Evolutionary conservation across 371 early-diverging fungal species (phyloP).

Genomic region (Mortierella sp.): DNA sequence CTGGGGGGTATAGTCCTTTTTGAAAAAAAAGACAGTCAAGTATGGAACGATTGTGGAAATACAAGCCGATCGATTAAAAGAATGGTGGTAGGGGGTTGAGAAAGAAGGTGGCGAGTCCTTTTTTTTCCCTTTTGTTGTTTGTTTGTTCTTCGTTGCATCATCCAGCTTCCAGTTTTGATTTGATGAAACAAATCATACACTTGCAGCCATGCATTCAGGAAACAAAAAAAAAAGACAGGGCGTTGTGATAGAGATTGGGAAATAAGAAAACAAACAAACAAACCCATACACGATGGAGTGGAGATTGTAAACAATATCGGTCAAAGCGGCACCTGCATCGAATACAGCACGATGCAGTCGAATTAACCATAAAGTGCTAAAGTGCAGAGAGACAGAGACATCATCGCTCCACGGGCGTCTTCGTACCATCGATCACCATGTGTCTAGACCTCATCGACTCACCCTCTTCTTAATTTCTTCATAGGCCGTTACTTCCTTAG

Average conservation of each 20-base stretch:
- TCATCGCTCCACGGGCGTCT: too few relatives aligned
- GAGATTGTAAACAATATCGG: neutral
- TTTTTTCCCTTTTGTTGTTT: neutral
- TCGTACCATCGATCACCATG: too few relatives aligned
- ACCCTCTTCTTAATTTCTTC: neutral
- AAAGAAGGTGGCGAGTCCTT: neutral
- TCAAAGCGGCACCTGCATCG: neutral
- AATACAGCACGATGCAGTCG: too few relatives aligned
- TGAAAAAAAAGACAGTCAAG: too few relatives aligned
- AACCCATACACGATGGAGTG: too few relatives aligned
- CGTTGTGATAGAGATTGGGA: too few relatives aligned
- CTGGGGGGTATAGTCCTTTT: neutral
- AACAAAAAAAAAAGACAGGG: neutral
- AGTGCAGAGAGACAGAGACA: too few relatives aligned
- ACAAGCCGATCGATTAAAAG: too few relatives aligned
- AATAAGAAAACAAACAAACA: too few relatives aligned
- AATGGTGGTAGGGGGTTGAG: too few relatives aligned
- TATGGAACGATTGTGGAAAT: too few relatives aligned
- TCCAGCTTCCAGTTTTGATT: neutral
- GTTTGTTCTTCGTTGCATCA: neutral
- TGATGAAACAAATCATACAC: neutral
- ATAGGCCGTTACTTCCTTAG: slow-evolving; percentile 51
- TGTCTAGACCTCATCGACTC: neutral
- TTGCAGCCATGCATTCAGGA: neutral
- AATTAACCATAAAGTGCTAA: neutral